Evolutionary conservation across 345 rosid species (phyloP), one percentile per base, ranked within the genome.

Genomic region (Theobroma cacao): DNA sequence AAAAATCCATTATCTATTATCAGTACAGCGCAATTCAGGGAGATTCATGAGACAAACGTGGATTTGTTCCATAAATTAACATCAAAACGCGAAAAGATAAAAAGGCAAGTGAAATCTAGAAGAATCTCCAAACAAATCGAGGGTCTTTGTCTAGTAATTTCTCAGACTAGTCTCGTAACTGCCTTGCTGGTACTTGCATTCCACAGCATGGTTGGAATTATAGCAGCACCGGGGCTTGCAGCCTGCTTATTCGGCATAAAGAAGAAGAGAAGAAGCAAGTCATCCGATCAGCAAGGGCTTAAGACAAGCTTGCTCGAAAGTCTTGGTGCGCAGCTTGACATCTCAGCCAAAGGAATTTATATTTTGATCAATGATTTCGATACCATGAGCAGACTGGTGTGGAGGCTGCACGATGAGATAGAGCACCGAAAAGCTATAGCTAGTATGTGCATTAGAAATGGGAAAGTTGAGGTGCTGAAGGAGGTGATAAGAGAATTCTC

Each of bases 331-430:
- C 92, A 95, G 85, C 86, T 94, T n/a, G 95, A 96, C 52, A 73
- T 82, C 26, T 96, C 97, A 8, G 97, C 95, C 1, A 96, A 87
- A 86, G 96, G 94, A 76, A 80, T 87, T 47, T 96, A 84, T 66
- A 87, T 92, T 82, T 17, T 91, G 85, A 82, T 90, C 60, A 92
- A 96, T n/a, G 97, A 92, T 81, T 87, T 96, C 62, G 89, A 91
- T 55, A 94, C 97, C 0, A 78, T 94, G 72, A 85, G 94, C 71
- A 80, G 91, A 79, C 76, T 91, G 77, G 87, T 83, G 4, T 80
- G 80, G 88, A 88, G 96, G 78, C 76, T 93, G 71, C 64, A 80
- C 14, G 92, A 89, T 7, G 97, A 96, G 86, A 75, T 90, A 10
- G 93, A 91, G 30, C 97, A 94, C 71, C 72, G 83, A 4, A 89